phyloP scores from a whole-genome alignment of 73 alveolate genomes.

The Symbiodinium pilosum region DNA sequence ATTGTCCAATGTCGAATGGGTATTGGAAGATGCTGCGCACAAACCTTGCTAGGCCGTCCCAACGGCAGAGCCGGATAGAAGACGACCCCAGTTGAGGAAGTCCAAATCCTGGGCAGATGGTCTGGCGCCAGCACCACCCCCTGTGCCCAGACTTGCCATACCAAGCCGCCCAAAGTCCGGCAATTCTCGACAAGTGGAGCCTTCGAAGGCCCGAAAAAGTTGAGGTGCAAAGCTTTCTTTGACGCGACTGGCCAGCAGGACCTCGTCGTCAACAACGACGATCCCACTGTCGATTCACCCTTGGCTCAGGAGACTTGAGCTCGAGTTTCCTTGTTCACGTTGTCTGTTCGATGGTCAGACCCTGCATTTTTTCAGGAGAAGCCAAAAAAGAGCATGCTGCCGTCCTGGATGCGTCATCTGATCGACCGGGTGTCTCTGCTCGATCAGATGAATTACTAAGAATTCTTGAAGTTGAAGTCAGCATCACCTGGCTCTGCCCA shows the following conservation, averaged over 20 bases:
- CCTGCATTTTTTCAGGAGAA: background rate
- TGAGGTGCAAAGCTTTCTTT: too few species aligned
- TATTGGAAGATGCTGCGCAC: background rate
- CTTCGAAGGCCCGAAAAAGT: background rate
- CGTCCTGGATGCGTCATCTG: conserved; percentile 13
- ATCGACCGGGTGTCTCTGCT: background rate
- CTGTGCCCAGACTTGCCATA: background rate
- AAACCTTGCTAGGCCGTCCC: background rate
- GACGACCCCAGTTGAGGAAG: background rate
- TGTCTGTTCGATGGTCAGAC: too few species aligned
- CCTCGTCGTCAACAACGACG: background rate
- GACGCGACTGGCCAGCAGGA: background rate
- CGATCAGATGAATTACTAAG: too few species aligned
- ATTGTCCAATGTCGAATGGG: background rate
- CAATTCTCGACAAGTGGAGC: background rate
- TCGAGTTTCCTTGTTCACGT: too few species aligned
- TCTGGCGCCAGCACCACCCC: background rate
- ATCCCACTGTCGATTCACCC: conserved; percentile 1
- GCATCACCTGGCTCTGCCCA: background rate
- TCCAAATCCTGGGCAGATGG: conserved; percentile 7
- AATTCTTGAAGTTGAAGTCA: background rate
- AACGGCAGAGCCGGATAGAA: background rate
- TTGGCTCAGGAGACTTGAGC: background rate
- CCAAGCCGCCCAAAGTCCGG: background rate
- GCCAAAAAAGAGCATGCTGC: background rate